Conservation (phyloP, 2,329 filamentous ascomycete species). For the Diaporthe humulicola region DNA sequence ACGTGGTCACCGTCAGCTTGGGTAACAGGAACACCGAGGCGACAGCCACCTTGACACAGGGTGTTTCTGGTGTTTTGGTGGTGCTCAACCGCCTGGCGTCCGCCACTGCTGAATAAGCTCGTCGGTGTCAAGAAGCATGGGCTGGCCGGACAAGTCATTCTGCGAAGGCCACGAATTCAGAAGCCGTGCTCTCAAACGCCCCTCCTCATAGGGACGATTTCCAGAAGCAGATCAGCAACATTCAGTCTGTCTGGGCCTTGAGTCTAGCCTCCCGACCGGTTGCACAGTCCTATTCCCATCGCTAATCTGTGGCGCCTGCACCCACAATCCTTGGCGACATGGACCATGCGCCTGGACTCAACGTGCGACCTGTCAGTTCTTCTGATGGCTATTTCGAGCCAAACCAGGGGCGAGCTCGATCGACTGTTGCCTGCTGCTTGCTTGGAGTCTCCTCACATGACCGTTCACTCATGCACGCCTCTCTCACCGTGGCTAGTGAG, state of each 20-base stretch:
- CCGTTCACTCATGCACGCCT: background rate
- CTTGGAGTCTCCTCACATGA: conserved; percentile 8
- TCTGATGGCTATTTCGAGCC: background rate
- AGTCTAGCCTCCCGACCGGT: background rate
- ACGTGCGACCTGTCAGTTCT: conserved; percentile 2
- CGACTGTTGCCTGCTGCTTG: background rate
- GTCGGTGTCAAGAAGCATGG: background rate
- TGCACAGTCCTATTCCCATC: background rate
- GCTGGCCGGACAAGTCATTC: background rate
- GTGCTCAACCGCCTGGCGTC: conserved; percentile 42
- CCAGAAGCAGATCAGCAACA: background rate
- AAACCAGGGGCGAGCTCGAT: background rate
- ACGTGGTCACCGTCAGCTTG: conserved; percentile 88
- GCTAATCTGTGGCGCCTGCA: conserved; percentile 3
- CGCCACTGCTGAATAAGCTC: background rate
- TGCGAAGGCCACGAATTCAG: background rate
- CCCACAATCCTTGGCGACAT: background rate
- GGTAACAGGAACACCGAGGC: conserved; percentile 92
- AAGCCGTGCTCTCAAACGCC: background rate
- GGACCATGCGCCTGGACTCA: background rate
- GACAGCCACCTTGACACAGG: conserved; percentile 86
- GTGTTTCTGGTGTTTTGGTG: conserved; percentile 81
- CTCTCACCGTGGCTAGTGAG: conserved; percentile 18
- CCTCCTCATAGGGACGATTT: background rate
- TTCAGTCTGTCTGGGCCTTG: background rate